Evolutionary conservation across 345 rosid species (phyloP).

Genomic region (Moricandia arvensis): DNA sequence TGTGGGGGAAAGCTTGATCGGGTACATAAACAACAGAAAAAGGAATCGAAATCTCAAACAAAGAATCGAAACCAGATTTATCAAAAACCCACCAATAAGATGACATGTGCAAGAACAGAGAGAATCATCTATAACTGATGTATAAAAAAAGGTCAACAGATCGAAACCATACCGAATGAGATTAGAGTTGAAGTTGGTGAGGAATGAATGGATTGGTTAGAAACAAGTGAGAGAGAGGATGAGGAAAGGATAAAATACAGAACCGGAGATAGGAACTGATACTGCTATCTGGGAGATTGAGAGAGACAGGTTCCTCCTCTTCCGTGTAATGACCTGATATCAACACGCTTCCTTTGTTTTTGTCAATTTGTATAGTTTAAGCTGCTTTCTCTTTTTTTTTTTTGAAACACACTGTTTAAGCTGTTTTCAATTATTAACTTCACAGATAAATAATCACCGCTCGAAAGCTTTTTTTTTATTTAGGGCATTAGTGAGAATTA

Average conservation of each 20-base stretch:
- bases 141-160: background rate
- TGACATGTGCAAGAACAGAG: background rate
- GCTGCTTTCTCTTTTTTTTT: too few species aligned
- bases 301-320: background rate
- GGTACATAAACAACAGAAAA: too few species aligned
- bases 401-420: too few species aligned
- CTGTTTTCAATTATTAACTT: too few species aligned
- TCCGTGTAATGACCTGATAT: background rate
- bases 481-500: too few species aligned
- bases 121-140: background rate
- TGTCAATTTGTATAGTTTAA: background rate
- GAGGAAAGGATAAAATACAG: background rate
- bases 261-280: background rate
- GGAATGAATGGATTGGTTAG: background rate
- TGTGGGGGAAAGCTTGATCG: background rate
- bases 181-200: slow-evolving; percentile 19
- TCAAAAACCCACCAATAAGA: background rate
- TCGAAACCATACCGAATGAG: background rate
- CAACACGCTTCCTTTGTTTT: background rate
- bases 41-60: background rate
- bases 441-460: too few species aligned
- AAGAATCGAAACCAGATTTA: background rate
- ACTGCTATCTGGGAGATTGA: background rate
- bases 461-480: too few species aligned
- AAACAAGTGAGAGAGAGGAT: background rate